Evolutionary conservation across 106 monocot species (phyloP), one percentile per base, ranked within the genome.

Genomic region (Dendrobium chrysotoxum): DNA sequence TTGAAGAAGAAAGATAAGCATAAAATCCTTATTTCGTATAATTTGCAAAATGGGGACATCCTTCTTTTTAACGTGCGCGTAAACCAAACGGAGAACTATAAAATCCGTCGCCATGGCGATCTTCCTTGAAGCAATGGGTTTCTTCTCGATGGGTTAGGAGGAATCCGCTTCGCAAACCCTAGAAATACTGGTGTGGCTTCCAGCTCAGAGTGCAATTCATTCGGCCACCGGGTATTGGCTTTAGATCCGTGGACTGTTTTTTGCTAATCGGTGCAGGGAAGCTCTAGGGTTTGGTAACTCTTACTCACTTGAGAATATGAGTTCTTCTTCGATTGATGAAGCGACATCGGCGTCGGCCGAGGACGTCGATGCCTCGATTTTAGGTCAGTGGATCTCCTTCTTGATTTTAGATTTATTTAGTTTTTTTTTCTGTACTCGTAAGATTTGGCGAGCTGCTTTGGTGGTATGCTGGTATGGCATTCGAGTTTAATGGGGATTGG

Each of bases 31-130:
- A 44, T 44, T 44, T 8, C 44, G 6, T 44, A 44, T 44, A 44
- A 44, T 44, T 44, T 44, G 6, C 44, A 44, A 44, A 6, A 44
- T 6, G 6, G 0, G 44, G 44, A 6, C 55, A 55, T 4, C 61
- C n/a, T 61, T 61, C 61, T 20, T n/a, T 61, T 61, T 61, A 61
- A 61, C 61, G 61, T 61, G 61, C 61, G 61, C 61, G 23, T 23
- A 61, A 61, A 8, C 61, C 7, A 61, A 61, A 8, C 61, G 61
- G 23, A n/a, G 61, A 61, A 61, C 13, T 50, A 50, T 61, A 61
- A 61, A 61, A n/a, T 61, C 61, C n/a, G 50, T 13, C 8, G 23
- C 61, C 23, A 23, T 61, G 5, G 61, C 61, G 23, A n/a, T 4
- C 5, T 61, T 61, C 61, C 23, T 61, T n/a, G 61, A 61, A 50